These are phyloP conservation scores for Davidsoniella neocaledoniae DNA, from an alignment of 2,329 filamentous ascomycete genomes.

Conservation along the genomic window DNA sequence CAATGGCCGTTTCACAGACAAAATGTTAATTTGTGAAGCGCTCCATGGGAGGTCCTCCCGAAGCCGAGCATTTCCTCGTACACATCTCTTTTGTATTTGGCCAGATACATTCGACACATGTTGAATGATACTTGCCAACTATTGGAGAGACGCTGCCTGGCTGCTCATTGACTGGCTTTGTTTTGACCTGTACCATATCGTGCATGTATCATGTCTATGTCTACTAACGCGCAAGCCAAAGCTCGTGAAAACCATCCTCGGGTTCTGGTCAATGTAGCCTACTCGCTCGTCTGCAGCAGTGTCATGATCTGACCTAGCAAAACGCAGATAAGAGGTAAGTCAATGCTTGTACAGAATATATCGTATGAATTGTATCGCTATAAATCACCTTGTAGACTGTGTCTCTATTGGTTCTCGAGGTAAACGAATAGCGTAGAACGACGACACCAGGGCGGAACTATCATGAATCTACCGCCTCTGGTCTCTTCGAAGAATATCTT, in stretches of 20 bases:
- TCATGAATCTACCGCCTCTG: conserved; percentile 32
- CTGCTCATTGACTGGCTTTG: conserved; percentile 12
- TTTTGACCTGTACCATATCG: conserved; percentile 11
- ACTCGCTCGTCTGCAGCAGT: not conserved
- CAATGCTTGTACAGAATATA: not conserved
- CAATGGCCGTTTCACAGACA: conserved; percentile 57
- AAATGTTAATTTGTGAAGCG: conserved; percentile 41
- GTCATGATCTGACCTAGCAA: not conserved
- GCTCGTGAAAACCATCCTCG: not conserved
- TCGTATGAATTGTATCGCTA: conserved; percentile 2
- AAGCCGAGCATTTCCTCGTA: conserved; percentile 24
- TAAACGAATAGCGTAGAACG: conserved; percentile 87
- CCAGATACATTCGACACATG: no score
- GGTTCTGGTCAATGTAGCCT: not conserved
- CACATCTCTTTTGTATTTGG: no score
- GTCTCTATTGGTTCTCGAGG: conserved; percentile 58
- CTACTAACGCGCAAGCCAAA: not conserved
- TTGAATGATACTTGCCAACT: no score
- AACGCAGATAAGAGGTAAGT: not conserved
- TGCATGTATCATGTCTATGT: conserved; percentile 7
- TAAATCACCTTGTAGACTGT: conserved; percentile 13
- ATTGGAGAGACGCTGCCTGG: not conserved
- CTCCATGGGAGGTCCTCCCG: conserved; percentile 62
- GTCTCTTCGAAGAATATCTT: conserved; percentile 69
- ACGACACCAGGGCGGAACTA: conserved; percentile 28